Base-by-base conservation (phyloP, 805 yeast species). In the Sugiyamaella floridensis region DNA sequence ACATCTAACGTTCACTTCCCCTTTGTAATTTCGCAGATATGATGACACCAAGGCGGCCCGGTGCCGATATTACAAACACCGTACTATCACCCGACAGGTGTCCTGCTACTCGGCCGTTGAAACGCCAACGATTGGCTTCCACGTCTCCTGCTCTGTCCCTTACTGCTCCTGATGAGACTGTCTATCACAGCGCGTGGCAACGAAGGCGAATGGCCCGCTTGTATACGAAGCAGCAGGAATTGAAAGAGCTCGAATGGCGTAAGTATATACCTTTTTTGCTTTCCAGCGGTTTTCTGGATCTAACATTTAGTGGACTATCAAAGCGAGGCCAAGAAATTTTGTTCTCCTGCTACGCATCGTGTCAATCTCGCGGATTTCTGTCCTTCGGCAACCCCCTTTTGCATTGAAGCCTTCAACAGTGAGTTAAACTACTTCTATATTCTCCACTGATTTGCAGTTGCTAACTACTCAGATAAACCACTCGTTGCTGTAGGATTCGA, bases 401-500 rank as follows among this genome's bases (percentile, higher is more conserved):
- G 55, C 43, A 43, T 52, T 10, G 28, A 19, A 15, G 29, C 55
- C 16, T 44, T 48, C 29, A 16, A 46, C 18, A 10, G 37, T 32
- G 37, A 32, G 37, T 32, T 10, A 4, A 8, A 7, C 34, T 29
- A 7, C 11, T 7, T 29, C 7, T 29, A 11, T 29, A 29, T 29
- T 29, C n/a, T n/a, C n/a, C n/a, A n/a, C n/a, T n/a, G n/a, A n/a
- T n/a, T n/a, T n/a, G n/a, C n/a, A n/a, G n/a, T n/a, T n/a, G n/a
- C n/a, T n/a, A n/a, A n/a, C n/a, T n/a, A 32, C 37, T 11, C 37
- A 32, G 32, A 32, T n/a, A 37, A 28, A 15, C 20, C 54, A n/a
- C n/a, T 45, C 8, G 40, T 47, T 14, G 53, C 49, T 12, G 51
- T 53, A 19, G 56, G 56, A 4, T 28, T 45, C 15, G 47, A 49